Evolutionary conservation across 1,284 basidiomycete genomes (phyloP).

Genomic region (Sanghuangporus weigelae): DNA sequence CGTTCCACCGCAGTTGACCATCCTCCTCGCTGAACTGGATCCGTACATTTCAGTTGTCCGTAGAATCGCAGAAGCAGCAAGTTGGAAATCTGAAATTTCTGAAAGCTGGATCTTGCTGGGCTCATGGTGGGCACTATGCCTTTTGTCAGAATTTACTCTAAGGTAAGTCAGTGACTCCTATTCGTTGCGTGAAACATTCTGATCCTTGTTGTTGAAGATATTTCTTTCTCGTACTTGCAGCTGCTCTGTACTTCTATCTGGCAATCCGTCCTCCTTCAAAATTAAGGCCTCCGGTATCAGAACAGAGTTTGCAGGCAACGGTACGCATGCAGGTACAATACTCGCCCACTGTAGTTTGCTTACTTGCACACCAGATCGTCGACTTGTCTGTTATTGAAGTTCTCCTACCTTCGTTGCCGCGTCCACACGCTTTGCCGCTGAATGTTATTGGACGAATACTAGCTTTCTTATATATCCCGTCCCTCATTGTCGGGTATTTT

Average conservation of each 20-base stretch:
- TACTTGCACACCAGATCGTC: conserved; percentile 39
- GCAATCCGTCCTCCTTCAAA: conserved; percentile 1
- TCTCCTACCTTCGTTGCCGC: conserved; percentile 36
- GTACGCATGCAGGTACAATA: conserved; percentile 32
- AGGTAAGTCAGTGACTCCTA: conserved; percentile 37
- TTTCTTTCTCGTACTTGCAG: conserved; percentile 24
- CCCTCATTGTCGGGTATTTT: conserved; percentile 49
- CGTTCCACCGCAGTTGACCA: conserved; percentile 55
- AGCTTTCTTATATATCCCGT: conserved; percentile 51
- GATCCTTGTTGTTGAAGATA: conserved; percentile 25
- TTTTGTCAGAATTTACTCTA: conserved; percentile 51
- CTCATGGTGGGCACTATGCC: conserved; percentile 74
- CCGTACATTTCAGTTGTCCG: conserved; percentile 47
- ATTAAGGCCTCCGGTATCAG: conserved; percentile 11
- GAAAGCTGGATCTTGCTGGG: conserved; percentile 66
- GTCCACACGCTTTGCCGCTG: conserved; percentile 25
- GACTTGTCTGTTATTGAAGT: conserved; percentile 53
- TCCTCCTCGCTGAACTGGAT: conserved; percentile 53
- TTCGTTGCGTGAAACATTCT: conserved; percentile 3
- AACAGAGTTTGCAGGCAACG: conserved; percentile 16
- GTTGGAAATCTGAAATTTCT: conserved; percentile 60
- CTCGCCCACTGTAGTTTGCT: conserved; percentile 46
- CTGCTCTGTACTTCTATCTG: conserved; percentile 8
- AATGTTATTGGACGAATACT: conserved; percentile 41
- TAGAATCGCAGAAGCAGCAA: conserved; percentile 47